Percentiles rank a stretch among this genome's conserved stretches.
Evolutionary conservation across 352 stramenopile species (phyloP).

Genomic region (Globisporangium alternatum): DNA sequence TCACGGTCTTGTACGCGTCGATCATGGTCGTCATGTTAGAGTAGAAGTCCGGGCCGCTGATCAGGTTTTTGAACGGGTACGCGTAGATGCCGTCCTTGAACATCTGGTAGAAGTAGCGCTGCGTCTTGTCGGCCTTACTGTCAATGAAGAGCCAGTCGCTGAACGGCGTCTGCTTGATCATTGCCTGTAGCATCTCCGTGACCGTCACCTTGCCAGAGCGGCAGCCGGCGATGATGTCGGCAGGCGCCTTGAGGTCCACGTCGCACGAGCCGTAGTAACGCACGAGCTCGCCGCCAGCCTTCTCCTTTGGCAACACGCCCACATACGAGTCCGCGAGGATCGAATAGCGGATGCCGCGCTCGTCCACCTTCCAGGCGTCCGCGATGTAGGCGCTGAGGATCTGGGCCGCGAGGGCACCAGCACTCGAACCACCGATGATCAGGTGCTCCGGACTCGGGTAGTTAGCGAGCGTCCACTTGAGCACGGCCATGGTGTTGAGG

Average conservation of each 20-base stretch:
- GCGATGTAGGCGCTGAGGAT: constrained; percentile 39
- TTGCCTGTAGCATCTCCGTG: constrained; percentile 44
- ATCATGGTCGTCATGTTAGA: constrained; percentile 49
- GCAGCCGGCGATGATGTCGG: constrained; percentile 40
- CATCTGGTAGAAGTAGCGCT: constrained; percentile 70
- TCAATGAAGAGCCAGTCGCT: constrained; percentile 66
- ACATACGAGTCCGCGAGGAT: constrained; percentile 69
- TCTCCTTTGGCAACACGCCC: constrained; percentile 47
- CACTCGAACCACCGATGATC: constrained; percentile 55
- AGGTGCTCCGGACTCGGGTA: constrained; percentile 56
- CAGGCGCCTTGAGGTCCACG: constrained; percentile 40
- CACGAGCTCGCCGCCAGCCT: constrained; percentile 44
- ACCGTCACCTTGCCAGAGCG: constrained; percentile 39
- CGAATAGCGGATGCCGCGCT: constrained; percentile 50
- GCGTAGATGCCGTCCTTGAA: constrained; percentile 43
- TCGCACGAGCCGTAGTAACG: constrained; percentile 61
- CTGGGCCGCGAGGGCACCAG: constrained; percentile 50
- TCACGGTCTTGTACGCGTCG: constrained; percentile 47
- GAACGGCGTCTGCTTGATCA: constrained; percentile 43
- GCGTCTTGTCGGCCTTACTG: constrained; percentile 55
- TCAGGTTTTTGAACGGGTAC: constrained; percentile 54
- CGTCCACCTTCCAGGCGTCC: constrained; percentile 54
- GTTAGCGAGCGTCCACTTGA: constrained; percentile 62
- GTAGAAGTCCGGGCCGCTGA: constrained; percentile 57
- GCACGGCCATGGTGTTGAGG: constrained; percentile 57